A percentile compares a stretch with the other conserved stretches of the same genome.
Evolutionary conservation across 495 filamentous ascomycete species (phyloP).

Genomic region (Podospora australis): DNA sequence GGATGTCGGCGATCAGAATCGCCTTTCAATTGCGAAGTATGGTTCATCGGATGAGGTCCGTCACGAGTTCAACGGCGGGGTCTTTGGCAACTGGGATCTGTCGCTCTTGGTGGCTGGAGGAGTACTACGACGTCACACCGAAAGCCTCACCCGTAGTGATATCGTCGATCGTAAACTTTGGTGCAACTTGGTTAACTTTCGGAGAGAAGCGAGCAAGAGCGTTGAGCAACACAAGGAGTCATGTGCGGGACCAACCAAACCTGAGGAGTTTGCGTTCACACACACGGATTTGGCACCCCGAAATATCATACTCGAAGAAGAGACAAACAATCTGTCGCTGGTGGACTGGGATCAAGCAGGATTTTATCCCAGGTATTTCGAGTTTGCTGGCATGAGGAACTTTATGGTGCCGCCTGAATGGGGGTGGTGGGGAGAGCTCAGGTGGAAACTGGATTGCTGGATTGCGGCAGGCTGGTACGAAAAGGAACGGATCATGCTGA

Average conservation of each 20-base stretch:
- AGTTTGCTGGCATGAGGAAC: conserved; percentile 4
- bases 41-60: not conserved
- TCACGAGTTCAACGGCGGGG: conserved; percentile 1
- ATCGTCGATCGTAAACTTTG: conserved; percentile 3
- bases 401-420: not conserved
- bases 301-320: conserved; percentile 2
- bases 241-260: not conserved
- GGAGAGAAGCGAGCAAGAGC: not conserved
- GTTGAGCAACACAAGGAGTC: not conserved
- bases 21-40: not conserved
- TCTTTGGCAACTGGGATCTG: not conserved
- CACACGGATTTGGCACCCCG: conserved; percentile 3
- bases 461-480: not conserved
- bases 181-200: not conserved
- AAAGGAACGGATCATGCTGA: not conserved
- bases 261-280: not conserved
- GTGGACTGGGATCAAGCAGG: conserved; percentile 1
- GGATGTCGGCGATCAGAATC: not conserved
- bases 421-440: not conserved
- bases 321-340: not conserved
- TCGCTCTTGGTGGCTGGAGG: conserved; percentile 2
- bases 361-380: conserved; percentile 3
- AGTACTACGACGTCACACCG: not conserved
- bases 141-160: not conserved
- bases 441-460: not conserved